Percentiles rank a stretch among this genome's conserved stretches.
Evolutionary conservation across 805 yeast species (phyloP).

Genomic region (Metschnikowia lunata): DNA sequence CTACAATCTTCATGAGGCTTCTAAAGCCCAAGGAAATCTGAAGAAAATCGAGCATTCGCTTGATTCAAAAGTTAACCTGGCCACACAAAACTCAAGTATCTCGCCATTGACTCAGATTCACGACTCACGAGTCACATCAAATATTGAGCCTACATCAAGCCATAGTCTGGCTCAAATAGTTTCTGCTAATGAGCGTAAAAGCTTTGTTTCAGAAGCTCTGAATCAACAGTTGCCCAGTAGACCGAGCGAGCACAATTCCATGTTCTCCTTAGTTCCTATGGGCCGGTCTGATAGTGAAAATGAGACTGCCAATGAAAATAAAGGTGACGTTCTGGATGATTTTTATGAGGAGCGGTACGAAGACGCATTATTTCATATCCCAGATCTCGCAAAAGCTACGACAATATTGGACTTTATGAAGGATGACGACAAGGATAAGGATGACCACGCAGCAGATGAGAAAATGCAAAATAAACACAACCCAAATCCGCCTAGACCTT

Average conservation of each 20-base stretch:
- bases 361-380: conserved; percentile 3
- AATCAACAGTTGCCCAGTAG: neutral
- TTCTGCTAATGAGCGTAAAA: no score
- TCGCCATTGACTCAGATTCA: conserved; percentile 13
- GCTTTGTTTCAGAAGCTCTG: no score
- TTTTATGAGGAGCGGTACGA: conserved; percentile 1
- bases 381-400: conserved; percentile 4
- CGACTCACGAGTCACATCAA: neutral
- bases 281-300: conserved; percentile 23
- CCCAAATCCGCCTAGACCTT: neutral
- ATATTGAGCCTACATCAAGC: no score
- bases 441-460: neutral
- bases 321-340: conserved; percentile 7
- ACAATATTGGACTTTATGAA: conserved; percentile 12
- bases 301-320: conserved; percentile 18
- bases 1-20: conserved; percentile 2
- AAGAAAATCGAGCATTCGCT: neutral
- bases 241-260: conserved; percentile 2
- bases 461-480: no score
- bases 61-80: neutral
- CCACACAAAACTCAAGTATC: conserved; percentile 3
- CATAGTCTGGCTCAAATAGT: no score
- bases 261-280: conserved; percentile 6
- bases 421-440: neutral
- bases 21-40: neutral